These are phyloP conservation scores for Exserohilum turcica DNA, from an alignment of 2,329 filamentous ascomycete species.

Conservation along the genomic window DNA sequence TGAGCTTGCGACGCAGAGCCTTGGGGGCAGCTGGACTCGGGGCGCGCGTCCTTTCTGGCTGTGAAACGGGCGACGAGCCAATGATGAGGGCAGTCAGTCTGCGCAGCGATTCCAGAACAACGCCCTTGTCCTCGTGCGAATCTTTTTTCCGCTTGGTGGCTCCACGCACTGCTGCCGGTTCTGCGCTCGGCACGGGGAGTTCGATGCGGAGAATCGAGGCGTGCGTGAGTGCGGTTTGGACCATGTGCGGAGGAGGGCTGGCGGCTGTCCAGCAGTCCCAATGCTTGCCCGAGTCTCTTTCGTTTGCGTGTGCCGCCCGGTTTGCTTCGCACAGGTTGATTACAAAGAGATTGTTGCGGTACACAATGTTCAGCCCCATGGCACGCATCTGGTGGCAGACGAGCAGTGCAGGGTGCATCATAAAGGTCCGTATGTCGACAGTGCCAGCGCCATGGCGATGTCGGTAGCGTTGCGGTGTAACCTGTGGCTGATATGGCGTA, in stretches of 20 bases:
- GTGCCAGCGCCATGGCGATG: constrained; percentile 24
- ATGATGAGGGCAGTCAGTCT: constrained; percentile 20
- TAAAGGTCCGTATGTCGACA: constrained; percentile 26
- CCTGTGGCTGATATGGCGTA: constrained; percentile 11
- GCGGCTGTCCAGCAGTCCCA: constrained; percentile 28
- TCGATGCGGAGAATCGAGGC: constrained; percentile 28
- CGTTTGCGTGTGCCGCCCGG: constrained; percentile 11
- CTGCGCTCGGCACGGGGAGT: constrained; percentile 32
- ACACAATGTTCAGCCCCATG: constrained; percentile 23
- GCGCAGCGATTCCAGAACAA: constrained; percentile 25
- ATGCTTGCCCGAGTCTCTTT: constrained; percentile 20
- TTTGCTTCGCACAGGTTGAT: constrained; percentile 30
- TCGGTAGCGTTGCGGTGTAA: constrained; percentile 24
- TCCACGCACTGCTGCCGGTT: constrained; percentile 18
- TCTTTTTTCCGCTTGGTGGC: constrained; percentile 31
- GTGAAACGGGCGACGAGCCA: background rate
- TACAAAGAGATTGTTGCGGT: constrained; percentile 26
- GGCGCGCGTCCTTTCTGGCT: constrained; percentile 2
- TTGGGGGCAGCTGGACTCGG: constrained; percentile 5
- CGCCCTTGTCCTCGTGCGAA: constrained; percentile 23
- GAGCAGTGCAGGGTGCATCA: constrained; percentile 12
- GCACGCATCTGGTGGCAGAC: constrained; percentile 5
- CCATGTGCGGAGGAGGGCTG: constrained; percentile 23
- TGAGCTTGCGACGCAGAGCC: constrained; percentile 12
- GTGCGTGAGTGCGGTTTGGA: constrained; percentile 20